Conservation (phyloP, 257 asterid species). For the Capsicum baccatum region DNA sequence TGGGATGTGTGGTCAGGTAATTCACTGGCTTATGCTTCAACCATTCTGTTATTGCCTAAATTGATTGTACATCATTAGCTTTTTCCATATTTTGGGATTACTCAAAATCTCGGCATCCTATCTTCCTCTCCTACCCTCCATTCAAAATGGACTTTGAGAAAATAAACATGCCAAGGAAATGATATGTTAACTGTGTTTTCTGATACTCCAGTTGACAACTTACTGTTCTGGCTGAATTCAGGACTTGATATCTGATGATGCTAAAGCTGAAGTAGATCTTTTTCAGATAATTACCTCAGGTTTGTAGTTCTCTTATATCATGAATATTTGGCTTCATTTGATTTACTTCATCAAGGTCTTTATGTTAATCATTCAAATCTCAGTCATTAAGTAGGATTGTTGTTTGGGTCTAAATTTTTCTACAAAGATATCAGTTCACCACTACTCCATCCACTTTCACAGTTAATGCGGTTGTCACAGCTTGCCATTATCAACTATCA, state of each 20-base stretch:
- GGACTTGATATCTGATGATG: constrained; percentile 49
- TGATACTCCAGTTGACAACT: constrained; percentile 21
- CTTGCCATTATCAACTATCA: constrained; percentile 5
- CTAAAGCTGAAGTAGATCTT: constrained; percentile 66
- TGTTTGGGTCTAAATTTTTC: not conserved
- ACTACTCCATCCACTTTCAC: not conserved
- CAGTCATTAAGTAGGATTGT: not conserved
- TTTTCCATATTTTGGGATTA: constrained; percentile 2
- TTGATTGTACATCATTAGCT: not conserved
- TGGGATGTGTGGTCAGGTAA: constrained; percentile 52
- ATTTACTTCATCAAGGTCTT: not conserved
- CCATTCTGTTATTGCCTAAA: constrained; percentile 1
- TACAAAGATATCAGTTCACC: constrained; percentile 9
- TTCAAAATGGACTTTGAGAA: constrained; percentile 4
- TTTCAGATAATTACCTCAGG: constrained; percentile 64
- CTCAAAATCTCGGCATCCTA: not conserved
- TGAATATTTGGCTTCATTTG: constrained; percentile 2
- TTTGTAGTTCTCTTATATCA: constrained; percentile 27
- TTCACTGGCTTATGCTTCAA: constrained; percentile 17
- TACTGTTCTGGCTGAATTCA: constrained; percentile 31
- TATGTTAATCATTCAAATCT: not conserved
- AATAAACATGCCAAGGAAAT: constrained; percentile 18
- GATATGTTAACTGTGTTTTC: constrained; percentile 8
- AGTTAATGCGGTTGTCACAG: not conserved
- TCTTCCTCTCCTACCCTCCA: not conserved